Evolutionary conservation across 768 basidiomycete species (phyloP).

Genomic region (Termitomyces titanicus): DNA sequence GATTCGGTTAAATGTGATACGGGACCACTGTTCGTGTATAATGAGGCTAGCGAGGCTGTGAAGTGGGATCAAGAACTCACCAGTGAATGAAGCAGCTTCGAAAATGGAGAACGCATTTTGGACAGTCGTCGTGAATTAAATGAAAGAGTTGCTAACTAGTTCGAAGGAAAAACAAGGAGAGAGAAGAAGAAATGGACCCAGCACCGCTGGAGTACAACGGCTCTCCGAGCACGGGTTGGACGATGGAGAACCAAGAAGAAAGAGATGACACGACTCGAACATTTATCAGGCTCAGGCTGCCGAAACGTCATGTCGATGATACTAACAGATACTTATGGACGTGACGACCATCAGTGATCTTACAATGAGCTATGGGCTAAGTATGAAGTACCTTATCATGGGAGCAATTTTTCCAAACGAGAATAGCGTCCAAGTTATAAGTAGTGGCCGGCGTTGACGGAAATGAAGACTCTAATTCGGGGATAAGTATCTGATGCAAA

Average conservation of each 20-base stretch:
- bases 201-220: conserved; percentile 5
- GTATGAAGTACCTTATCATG: too few relatives aligned
- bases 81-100: not conserved
- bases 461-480: too few relatives aligned
- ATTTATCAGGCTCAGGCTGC: not conserved
- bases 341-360: too few relatives aligned
- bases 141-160: not conserved
- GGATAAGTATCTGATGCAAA: too few relatives aligned
- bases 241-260: not conserved
- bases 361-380: too few relatives aligned
- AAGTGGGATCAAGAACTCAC: not conserved
- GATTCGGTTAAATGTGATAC: conserved; percentile 34
- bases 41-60: not conserved
- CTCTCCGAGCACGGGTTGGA: conserved; percentile 7
- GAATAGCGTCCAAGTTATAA: too few relatives aligned
- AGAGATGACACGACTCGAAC: not conserved
- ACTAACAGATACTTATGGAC: too few relatives aligned
- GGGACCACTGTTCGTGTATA: conserved; percentile 25
- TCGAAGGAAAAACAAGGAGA: not conserved
- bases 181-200: not conserved
- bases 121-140: not conserved
- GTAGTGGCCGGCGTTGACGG: not conserved
- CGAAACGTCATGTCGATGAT: not conserved
- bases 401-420: too few relatives aligned
- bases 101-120: not conserved